A percentile compares a stretch with the other conserved stretches of the same genome.
Evolutionary conservation across 257 asterid species (phyloP).

Genomic region (Solanum tacnaense): DNA sequence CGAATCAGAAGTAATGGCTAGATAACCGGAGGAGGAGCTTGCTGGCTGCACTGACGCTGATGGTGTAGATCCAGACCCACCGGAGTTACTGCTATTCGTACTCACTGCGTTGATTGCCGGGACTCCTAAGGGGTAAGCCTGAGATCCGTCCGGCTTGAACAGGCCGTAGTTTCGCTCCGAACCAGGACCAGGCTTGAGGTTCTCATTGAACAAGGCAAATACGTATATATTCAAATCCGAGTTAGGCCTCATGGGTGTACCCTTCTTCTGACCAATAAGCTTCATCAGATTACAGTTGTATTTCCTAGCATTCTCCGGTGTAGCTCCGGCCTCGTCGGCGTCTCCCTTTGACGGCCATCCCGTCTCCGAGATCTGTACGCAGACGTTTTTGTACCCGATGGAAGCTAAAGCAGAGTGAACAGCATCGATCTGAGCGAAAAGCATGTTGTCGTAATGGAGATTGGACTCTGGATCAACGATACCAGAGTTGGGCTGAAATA

Average conservation of each 20-base stretch:
- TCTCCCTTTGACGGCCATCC: slow-evolving; percentile 97
- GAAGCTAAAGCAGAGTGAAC: slow-evolving; percentile 56
- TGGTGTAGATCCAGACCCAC: background rate
- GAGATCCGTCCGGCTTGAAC: slow-evolving; percentile 73
- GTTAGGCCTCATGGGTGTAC: slow-evolving; percentile 75
- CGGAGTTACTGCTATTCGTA: background rate
- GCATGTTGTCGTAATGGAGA: slow-evolving; percentile 68
- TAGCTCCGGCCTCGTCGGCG: slow-evolving; percentile 67
- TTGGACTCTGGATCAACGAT: slow-evolving; percentile 35
- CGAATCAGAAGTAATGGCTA: slow-evolving; percentile 51
- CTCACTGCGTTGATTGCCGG: slow-evolving; percentile 8
- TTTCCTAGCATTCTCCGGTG: slow-evolving; percentile 60
- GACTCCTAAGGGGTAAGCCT: slow-evolving; percentile 54
- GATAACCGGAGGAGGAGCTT: slow-evolving; percentile 23
- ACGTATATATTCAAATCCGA: slow-evolving; percentile 46
- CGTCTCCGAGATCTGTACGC: slow-evolving; percentile 80
- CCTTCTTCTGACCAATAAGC: slow-evolving; percentile 45
- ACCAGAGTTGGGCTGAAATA: slow-evolving; percentile 43
- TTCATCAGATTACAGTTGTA: slow-evolving; percentile 58
- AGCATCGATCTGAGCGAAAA: slow-evolving; percentile 78
- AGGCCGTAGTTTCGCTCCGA: slow-evolving; percentile 86
- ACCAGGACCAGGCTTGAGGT: slow-evolving; percentile 80
- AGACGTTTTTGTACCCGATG: slow-evolving; percentile 54
- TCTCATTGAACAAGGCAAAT: slow-evolving; percentile 79
- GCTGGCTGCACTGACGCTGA: slow-evolving; percentile 14